Evolutionary conservation across 495 filamentous ascomycete species (phyloP).

Genomic region (Aspergillus haitiensis): DNA sequence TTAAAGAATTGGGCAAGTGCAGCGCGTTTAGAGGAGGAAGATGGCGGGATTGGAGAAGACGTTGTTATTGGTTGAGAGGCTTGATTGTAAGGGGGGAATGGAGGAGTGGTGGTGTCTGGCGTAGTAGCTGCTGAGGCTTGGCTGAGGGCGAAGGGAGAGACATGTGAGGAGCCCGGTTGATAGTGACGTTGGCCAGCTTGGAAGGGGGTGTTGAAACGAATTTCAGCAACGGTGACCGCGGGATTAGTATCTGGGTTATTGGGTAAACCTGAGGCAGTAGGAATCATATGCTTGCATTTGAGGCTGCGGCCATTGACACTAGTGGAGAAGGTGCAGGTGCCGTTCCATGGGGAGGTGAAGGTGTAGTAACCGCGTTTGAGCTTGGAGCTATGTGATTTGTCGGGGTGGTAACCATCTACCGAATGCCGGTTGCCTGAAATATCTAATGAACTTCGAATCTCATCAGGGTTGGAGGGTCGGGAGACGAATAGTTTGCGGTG

Average conservation of each 20-base stretch:
- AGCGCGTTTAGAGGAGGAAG: constrained; percentile 30
- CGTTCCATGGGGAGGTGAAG: constrained; percentile 84
- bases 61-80: neutral
- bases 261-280: constrained; percentile 26
- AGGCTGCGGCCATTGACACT: constrained; percentile 70
- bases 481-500: constrained; percentile 43
- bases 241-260: constrained; percentile 25
- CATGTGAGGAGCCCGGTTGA: constrained; percentile 27
- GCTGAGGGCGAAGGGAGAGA: constrained; percentile 31
- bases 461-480: constrained; percentile 27
- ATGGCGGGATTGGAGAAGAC: constrained; percentile 13
- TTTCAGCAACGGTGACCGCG: constrained; percentile 70
- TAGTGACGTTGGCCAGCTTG: constrained; percentile 41
- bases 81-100: constrained; percentile 13
- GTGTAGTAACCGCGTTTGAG: constrained; percentile 52
- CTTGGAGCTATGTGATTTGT: constrained; percentile 25
- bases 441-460: constrained; percentile 24
- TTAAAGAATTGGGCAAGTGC: constrained; percentile 40
- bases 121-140: constrained; percentile 20
- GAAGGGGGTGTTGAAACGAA: constrained; percentile 82
- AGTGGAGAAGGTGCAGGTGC: constrained; percentile 77
- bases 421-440: constrained; percentile 20
- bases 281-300: constrained; percentile 72
- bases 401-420: constrained; percentile 17
- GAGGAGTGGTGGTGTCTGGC: neutral